phyloP scores from a whole-genome alignment of 257 asterid species.

The Solanum bukasovii region DNA sequence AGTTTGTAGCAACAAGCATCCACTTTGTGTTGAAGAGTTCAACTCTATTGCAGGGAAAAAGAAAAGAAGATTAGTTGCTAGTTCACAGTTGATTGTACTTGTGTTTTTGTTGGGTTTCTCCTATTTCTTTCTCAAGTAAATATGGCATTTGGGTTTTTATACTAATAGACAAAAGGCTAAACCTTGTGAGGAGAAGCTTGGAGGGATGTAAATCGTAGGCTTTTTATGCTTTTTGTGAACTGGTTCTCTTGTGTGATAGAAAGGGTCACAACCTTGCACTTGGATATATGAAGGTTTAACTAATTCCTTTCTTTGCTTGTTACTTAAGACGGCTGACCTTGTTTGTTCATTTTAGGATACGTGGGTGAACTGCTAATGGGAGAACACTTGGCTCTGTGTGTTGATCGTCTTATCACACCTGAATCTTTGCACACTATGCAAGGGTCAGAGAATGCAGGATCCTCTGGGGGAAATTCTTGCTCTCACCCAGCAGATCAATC shows the following conservation, averaged over 20 bases:
- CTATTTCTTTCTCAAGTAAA: neutral
- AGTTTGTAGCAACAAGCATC: neutral
- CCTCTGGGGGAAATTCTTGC: constrained; percentile 11
- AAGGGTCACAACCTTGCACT: neutral
- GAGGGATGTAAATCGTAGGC: neutral
- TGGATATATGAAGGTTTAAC: neutral
- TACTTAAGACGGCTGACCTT: neutral
- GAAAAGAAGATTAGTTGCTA: neutral
- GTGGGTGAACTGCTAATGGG: constrained; percentile 16
- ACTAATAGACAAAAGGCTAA: neutral
- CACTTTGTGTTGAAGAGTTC: neutral
- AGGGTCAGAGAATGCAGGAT: constrained; percentile 11
- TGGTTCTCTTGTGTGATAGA: neutral
- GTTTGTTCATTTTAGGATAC: neutral
- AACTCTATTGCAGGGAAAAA: neutral
- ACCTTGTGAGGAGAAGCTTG: neutral
- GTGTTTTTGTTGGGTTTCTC: neutral
- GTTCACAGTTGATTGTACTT: neutral
- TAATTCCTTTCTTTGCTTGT: neutral
- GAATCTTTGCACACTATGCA: constrained; percentile 13
- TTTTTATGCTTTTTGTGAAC: neutral
- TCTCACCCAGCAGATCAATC: constrained; percentile 10
- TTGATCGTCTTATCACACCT: constrained; percentile 20
- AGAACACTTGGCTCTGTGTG: constrained; percentile 22
- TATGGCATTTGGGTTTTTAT: neutral